Percentiles rank a stretch among this genome's conserved stretches.
These are phyloP conservation scores for Acmispon strigosus DNA, from an alignment of 306 rosid genomes.

Conservation along the genomic window DNA sequence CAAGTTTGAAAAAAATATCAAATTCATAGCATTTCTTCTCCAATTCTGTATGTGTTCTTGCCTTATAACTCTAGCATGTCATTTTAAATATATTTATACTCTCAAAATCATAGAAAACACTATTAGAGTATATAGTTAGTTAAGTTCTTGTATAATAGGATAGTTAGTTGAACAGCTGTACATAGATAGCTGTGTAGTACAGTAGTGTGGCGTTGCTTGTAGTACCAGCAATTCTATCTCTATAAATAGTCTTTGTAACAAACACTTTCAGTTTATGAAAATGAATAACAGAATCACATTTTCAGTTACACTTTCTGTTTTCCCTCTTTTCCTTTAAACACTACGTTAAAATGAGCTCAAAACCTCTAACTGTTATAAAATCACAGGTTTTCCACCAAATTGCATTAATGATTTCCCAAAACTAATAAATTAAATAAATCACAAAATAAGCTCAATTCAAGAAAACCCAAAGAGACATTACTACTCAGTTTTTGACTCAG, in stretches of 20 bases:
- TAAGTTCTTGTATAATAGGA: too few species aligned
- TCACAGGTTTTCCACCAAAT: neutral
- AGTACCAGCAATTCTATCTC: too few species aligned
- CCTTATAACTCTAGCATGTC: neutral
- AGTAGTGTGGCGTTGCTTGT: too few species aligned
- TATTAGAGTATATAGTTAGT: too few species aligned
- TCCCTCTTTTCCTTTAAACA: too few species aligned
- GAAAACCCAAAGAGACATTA: neutral
- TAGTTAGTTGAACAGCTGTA: too few species aligned
- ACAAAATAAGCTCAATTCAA: neutral
- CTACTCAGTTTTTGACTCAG: neutral
- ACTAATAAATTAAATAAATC: neutral
- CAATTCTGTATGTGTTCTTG: neutral
- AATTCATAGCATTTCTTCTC: neutral
- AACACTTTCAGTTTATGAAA: too few species aligned
- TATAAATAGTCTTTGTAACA: too few species aligned
- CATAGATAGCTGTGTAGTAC: too few species aligned
- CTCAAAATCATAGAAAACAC: neutral
- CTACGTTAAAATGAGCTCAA: neutral
- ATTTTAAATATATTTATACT: neutral
- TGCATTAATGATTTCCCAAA: neutral
- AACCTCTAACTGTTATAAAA: neutral
- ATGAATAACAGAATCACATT: too few species aligned
- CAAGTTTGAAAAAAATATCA: constrained; percentile 6
- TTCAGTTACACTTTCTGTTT: too few species aligned